phyloP scores from a whole-genome alignment of 2,329 filamentous ascomycete genomes.

The Cadophora luteo-olivacea region DNA sequence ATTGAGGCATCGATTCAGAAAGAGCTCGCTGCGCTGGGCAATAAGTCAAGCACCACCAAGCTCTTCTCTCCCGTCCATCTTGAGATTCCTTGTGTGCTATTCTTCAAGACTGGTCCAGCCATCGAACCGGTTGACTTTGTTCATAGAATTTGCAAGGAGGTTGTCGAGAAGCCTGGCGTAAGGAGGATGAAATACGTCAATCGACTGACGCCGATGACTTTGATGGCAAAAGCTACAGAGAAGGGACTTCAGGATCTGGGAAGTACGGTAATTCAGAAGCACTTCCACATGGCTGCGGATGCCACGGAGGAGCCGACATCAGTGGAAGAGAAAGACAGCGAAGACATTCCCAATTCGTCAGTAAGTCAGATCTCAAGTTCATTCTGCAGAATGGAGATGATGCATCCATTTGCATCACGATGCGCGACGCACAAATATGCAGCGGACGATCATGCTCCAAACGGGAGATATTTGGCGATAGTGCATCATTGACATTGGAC shows the following conservation, averaged over 20 bases:
- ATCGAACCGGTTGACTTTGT: slow-evolving; percentile 63
- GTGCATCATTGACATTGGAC: slow-evolving; percentile 19
- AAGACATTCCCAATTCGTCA: slow-evolving; percentile 31
- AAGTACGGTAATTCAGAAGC: slow-evolving; percentile 63
- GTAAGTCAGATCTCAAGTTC: slow-evolving; percentile 30
- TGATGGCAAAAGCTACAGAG: slow-evolving; percentile 69
- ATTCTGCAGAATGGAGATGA: not conserved
- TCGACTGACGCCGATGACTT: slow-evolving; percentile 60
- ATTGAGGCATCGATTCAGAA: slow-evolving; percentile 76
- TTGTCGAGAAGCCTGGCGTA: slow-evolving; percentile 50
- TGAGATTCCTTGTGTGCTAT: slow-evolving; percentile 67
- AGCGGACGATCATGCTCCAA: slow-evolving; percentile 3
- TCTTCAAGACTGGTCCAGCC: slow-evolving; percentile 62
- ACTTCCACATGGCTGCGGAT: slow-evolving; percentile 56
- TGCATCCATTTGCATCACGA: not conserved
- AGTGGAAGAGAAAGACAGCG: slow-evolving; percentile 20
- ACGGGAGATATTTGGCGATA: slow-evolving; percentile 22
- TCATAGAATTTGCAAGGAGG: slow-evolving; percentile 61
- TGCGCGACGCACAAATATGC: not conserved
- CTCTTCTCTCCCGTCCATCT: slow-evolving; percentile 60
- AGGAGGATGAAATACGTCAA: slow-evolving; percentile 65
- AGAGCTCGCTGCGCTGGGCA: slow-evolving; percentile 70
- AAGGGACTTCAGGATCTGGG: slow-evolving; percentile 71
- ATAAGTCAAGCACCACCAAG: slow-evolving; percentile 46
- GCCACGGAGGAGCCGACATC: slow-evolving; percentile 23